Conservation (phyloP, 2,329 filamentous ascomycete genomes). For the Pseudocercospora vitis region DNA sequence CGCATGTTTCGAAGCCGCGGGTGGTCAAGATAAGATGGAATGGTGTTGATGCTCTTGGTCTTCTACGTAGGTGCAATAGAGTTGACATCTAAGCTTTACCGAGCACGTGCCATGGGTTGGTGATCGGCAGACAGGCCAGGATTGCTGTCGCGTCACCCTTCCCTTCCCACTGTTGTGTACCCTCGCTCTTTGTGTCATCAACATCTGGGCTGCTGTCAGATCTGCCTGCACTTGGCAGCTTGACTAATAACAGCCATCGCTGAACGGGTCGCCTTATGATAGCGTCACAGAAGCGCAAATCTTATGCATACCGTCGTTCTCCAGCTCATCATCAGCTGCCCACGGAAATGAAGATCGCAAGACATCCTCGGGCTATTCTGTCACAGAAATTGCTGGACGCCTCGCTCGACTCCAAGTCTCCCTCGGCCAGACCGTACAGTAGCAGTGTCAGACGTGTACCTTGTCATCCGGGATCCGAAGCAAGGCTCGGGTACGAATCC, state of each 20-base stretch:
- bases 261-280: background rate
- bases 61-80: background rate
- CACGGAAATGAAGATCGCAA: background rate
- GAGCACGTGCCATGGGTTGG: slow-evolving; percentile 1
- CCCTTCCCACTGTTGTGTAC: background rate
- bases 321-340: background rate
- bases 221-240: background rate
- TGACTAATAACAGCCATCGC: background rate
- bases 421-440: too few species aligned
- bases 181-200: too few species aligned
- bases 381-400: background rate
- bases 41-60: background rate
- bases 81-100: background rate
- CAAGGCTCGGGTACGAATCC: too few species aligned
- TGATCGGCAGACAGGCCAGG: background rate
- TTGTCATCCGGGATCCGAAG: too few species aligned
- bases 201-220: background rate
- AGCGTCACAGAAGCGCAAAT: background rate
- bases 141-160: background rate
- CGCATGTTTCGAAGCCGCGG: slow-evolving; percentile 33
- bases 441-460: too few species aligned
- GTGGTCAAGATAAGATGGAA: background rate
- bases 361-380: background rate
- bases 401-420: too few species aligned
- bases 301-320: too few species aligned